Evolutionary conservation across 2,329 filamentous ascomycete genomes (phyloP).

Genomic region (Emydomyces testavorans): DNA sequence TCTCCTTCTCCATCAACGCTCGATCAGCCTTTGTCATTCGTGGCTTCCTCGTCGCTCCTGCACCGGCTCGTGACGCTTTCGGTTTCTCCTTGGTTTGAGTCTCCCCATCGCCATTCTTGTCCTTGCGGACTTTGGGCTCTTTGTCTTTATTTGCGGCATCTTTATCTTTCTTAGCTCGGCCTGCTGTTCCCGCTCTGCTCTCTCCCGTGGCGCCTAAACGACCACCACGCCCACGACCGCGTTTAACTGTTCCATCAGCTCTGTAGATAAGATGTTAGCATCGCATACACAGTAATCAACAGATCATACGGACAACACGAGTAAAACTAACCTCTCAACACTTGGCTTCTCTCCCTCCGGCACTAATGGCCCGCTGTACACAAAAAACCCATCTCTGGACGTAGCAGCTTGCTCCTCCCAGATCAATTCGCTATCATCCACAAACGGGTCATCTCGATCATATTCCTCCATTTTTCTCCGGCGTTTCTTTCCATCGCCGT

Average conservation of each 20-base stretch:
- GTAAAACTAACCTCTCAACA: slow-evolving; percentile 46
- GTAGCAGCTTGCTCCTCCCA: slow-evolving; percentile 95
- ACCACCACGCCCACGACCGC: slow-evolving; percentile 44
- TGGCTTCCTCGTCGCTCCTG: slow-evolving; percentile 13
- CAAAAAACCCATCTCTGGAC: slow-evolving; percentile 93
- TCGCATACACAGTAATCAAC: slow-evolving; percentile 24
- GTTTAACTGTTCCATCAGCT: slow-evolving; percentile 59
- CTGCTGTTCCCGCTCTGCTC: slow-evolving; percentile 6
- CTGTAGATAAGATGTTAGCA: slow-evolving; percentile 34
- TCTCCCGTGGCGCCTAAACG: slow-evolving; percentile 26
- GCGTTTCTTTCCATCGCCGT: slow-evolving; percentile 51
- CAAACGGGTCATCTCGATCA: slow-evolving; percentile 56
- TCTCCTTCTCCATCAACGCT: slow-evolving; percentile 16
- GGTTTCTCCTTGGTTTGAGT: background rate
- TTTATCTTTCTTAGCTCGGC: slow-evolving; percentile 1
- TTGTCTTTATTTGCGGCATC: background rate
- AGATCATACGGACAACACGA: slow-evolving; percentile 13
- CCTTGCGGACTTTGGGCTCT: slow-evolving; percentile 1
- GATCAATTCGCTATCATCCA: slow-evolving; percentile 83
- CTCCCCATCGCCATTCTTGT: background rate
- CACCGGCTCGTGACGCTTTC: background rate
- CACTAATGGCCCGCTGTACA: slow-evolving; percentile 85
- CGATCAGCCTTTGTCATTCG: slow-evolving; percentile 17
- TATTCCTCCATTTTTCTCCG: slow-evolving; percentile 60
- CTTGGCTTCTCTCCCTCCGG: slow-evolving; percentile 70